Conservation (phyloP, 345 rosid species). For the Eucalyptus paniculata region DNA sequence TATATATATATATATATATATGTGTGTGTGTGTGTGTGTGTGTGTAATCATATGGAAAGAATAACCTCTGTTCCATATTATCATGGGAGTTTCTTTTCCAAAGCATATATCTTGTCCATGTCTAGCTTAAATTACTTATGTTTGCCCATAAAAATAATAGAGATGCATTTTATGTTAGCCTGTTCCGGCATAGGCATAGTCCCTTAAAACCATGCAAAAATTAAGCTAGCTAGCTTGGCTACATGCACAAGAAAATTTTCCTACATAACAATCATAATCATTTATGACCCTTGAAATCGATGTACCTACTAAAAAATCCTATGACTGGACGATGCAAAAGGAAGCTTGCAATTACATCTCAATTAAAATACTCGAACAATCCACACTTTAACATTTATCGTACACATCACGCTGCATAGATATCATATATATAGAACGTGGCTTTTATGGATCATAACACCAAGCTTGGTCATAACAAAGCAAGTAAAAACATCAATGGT, state of each 20-base stretch:
- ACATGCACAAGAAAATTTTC: not conserved
- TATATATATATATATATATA: rapidly evolving
- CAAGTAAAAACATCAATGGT: not conserved
- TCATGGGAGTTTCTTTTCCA: not conserved
- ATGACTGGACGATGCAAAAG: not conserved
- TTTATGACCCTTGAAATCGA: not conserved
- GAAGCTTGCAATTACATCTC: not conserved
- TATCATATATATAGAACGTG: not conserved
- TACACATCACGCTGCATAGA: not conserved
- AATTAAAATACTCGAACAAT: not conserved
- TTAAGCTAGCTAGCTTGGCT: not conserved
- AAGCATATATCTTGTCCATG: not conserved
- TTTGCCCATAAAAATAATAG: not conserved
- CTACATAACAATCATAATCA: not conserved
- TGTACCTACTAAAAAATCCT: not conserved
- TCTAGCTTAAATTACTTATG: not conserved
- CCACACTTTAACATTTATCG: not conserved
- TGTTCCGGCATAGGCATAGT: not conserved
- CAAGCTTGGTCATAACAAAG: not conserved
- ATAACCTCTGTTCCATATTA: not conserved
- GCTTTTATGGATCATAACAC: not conserved
- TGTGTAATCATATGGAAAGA: not conserved
- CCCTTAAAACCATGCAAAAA: not conserved
- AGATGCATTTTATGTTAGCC: not conserved
- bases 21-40: too few species aligned